phyloP scores from a whole-genome alignment of 1,284 basidiomycete genomes.

The Cutaneotrichosporon cavernicola region DNA sequence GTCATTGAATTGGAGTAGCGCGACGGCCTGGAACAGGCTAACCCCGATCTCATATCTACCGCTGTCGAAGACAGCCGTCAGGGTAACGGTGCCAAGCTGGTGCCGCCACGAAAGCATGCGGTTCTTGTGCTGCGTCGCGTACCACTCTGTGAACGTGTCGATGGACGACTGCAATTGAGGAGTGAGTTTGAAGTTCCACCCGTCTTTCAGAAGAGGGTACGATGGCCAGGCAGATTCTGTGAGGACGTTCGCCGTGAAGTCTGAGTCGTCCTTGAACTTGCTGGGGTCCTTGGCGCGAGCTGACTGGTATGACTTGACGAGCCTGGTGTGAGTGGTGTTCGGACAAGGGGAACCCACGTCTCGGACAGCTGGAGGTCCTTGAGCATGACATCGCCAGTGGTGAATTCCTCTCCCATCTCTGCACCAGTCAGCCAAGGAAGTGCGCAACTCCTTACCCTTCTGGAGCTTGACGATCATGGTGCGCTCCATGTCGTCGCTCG shows the following conservation, averaged over 20 bases:
- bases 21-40: conserved; percentile 82
- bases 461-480: conserved; percentile 84
- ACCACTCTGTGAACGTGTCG: conserved; percentile 64
- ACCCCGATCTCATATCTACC: conserved; percentile 85
- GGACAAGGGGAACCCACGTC: conserved; percentile 35
- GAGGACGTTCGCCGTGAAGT: conserved; percentile 58
- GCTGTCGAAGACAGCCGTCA: conserved; percentile 66
- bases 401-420: conserved; percentile 55
- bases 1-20: conserved; percentile 89
- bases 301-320: conserved; percentile 55
- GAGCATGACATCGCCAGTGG: conserved; percentile 55
- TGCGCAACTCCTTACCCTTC: conserved; percentile 61
- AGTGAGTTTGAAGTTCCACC: conserved; percentile 45
- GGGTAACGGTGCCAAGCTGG: conserved; percentile 70
- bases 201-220: conserved; percentile 50
- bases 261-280: conserved; percentile 47
- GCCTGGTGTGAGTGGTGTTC: conserved; percentile 30
- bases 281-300: conserved; percentile 48
- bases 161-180: conserved; percentile 69
- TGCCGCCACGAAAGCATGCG: conserved; percentile 74
- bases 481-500: conserved; percentile 87
- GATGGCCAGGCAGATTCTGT: conserved; percentile 61
- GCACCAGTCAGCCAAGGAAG: conserved; percentile 21
- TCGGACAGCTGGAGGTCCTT: conserved; percentile 53
- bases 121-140: conserved; percentile 70